Evolutionary conservation across 805 yeast species (phyloP).

Genomic region (Candida pseudofarinosa): DNA sequence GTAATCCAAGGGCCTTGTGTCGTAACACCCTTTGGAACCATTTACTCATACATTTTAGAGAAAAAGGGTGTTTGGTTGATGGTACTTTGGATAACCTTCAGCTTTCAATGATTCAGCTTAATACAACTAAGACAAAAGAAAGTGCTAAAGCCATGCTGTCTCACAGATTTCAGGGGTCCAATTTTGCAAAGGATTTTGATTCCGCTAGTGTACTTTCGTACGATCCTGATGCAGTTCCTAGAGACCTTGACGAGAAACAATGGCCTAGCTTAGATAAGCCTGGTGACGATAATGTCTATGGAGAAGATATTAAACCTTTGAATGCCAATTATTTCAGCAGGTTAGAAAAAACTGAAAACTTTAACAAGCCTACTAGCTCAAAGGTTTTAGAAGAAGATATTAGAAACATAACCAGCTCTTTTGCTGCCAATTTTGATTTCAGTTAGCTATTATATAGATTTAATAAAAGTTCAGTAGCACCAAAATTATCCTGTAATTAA

Average conservation of each 20-base stretch:
- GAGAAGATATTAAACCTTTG: constrained; percentile 10
- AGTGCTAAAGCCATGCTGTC: constrained; percentile 2
- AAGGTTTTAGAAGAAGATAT: constrained; percentile 26
- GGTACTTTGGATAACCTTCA: constrained; percentile 81
- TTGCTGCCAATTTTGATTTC: constrained; percentile 31
- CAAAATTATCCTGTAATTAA: no score
- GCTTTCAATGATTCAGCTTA: constrained; percentile 57
- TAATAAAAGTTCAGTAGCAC: not conserved
- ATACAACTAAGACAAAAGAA: constrained; percentile 24
- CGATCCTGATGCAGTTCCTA: constrained; percentile 9
- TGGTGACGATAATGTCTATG: constrained; percentile 5
- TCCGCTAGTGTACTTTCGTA: constrained; percentile 25
- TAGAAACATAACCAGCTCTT: constrained; percentile 33
- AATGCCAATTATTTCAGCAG: constrained; percentile 33
- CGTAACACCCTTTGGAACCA: constrained; percentile 75
- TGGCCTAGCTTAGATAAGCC: constrained; percentile 28
- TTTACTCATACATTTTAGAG: constrained; percentile 72
- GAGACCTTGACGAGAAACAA: constrained; percentile 5
- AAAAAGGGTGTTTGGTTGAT: constrained; percentile 83
- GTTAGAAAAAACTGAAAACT: constrained; percentile 13
- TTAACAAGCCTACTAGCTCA: not conserved
- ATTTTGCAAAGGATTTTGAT: constrained; percentile 20
- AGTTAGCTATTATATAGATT: not conserved
- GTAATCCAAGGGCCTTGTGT: constrained; percentile 77
- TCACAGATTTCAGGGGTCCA: constrained; percentile 9